Base-by-base conservation (phyloP, 1,284 basidiomycete genomes). In the Tremellales sp. region DNA sequence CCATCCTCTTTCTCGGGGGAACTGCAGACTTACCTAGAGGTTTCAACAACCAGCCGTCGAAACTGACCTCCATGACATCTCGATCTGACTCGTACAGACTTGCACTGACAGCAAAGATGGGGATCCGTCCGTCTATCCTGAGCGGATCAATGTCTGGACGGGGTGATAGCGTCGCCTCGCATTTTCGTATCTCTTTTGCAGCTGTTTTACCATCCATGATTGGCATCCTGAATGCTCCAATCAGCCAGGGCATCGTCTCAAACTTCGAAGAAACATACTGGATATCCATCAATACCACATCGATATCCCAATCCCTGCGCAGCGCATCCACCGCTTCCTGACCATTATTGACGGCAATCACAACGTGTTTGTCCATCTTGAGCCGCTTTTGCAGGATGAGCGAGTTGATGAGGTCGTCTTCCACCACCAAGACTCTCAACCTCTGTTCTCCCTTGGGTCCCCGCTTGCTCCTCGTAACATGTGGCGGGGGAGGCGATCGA, bases 21-120 rank as follows among this genome's bases (percentile, higher is more conserved):
- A 28, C 14, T 18, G 8, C 1, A 1, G 16, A 56, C 62, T 53
- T 37, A 66, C 63, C 81, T 51, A 90, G 84, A 0, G 87, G 88
- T 70, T 90, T 90, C 50, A 89, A 71, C n/a, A 90, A 79, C 86
- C 86, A 90, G 8, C 87, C 87, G 62, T 90, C 87, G 70, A 90
- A 81, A 36, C 87, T 81, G 19, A 76, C 70, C 5, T 74, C 71
- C 50, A 90, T 75, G 50, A 83, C 78, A 0, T 76, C 70, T 3
- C 81, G 75, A 65, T 87, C 82, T 22, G 74, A 71, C 57, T 87
- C 84, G 29, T 76, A 72, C 21, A 90, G 72, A 4, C 86, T 87
- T 0, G 87, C 87, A 9, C 85, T 87, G 4, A 92, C 86, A 4
- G 86, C 87, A 56, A 92, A 83, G 46, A 90, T 86, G 2, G 87